phyloP scores from a whole-genome alignment of 306 rosid genomes.

The Gastrolobium bilobum region DNA sequence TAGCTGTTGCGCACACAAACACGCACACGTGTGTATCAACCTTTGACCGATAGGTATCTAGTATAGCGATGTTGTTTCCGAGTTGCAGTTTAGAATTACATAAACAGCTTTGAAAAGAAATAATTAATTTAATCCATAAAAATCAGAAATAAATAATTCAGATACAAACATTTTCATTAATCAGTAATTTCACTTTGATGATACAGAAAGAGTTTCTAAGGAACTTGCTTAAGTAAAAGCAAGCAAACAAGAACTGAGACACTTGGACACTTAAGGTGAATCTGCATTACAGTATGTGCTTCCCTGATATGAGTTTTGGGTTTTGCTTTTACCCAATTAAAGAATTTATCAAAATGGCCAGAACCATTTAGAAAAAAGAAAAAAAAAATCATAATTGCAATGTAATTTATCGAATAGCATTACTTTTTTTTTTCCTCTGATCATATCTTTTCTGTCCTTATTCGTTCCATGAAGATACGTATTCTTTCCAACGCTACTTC shows the following conservation, averaged over 20 bases:
- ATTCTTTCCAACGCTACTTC: slow-evolving; percentile 77
- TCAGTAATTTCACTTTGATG: not conserved
- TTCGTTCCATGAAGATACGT: slow-evolving; percentile 63
- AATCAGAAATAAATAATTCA: not conserved
- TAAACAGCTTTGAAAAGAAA: not conserved
- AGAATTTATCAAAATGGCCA: slow-evolving; percentile 55
- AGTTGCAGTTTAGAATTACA: not conserved
- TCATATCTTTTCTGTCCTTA: not conserved
- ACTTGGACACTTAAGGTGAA: slow-evolving; percentile 5
- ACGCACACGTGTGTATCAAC: slow-evolving; percentile 29
- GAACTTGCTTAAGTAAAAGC: slow-evolving; percentile 71
- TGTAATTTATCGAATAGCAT: not conserved
- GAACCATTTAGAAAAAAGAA: slow-evolving; percentile 52
- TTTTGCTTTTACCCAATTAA: slow-evolving; percentile 35
- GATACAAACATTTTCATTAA: not conserved
- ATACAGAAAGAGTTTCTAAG: slow-evolving; percentile 42
- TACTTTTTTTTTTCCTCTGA: not conserved
- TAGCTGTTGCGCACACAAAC: slow-evolving; percentile 48
- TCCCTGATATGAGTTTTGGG: slow-evolving; percentile 36
- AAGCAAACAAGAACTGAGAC: slow-evolving; percentile 62
- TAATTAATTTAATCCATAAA: not conserved
- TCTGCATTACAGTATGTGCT: slow-evolving; percentile 1
- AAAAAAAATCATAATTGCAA: not conserved
- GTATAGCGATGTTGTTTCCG: not conserved
- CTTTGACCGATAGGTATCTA: slow-evolving; percentile 7